Base-by-base conservation (phyloP, 2,329 filamentous ascomycete genomes). In the Pyrenophora graminea region DNA sequence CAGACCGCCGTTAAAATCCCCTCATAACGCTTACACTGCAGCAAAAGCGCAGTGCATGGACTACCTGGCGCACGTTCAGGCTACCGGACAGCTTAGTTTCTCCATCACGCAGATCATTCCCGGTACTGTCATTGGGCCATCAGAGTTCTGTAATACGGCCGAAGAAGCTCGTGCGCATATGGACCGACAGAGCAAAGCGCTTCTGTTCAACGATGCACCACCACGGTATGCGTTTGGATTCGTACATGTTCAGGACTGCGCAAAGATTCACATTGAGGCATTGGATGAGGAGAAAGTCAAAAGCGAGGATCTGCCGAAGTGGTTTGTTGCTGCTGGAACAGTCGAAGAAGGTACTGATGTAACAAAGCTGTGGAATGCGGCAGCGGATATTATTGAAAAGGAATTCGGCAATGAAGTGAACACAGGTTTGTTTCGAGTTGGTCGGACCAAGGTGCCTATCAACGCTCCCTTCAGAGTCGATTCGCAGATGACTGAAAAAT, bases 201-300 rank as follows among this genome's bases (percentile, higher is more conserved):
- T 71, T 3, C 48, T 72, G 1, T 72, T 72, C 52, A 63, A 70
- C 31, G 63, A 63, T 8, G 48, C 58, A 6, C 60, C 62, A 9
- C 66, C 69, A 3, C 58, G 64, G 7, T 71, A 72, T 51, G 60
- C 62, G 5, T 72, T 72, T 44, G 68, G 68, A 3, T 72, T 72
- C n/a, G 67, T 71, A 21, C 60, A 69, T 33, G 60, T 71, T 1
- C 39, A 61, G 5, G 68, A 72, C 37, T 70, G 67, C 45, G 68
- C 69, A 9, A 56, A 47, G 7, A 56, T 72, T 5, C 68, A 71
- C 52, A 54, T 72, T 6, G 65, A 68, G 45, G 64, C 67, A 1
- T 45, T 72, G 9, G 47, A 70, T 17, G 61, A 60, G 18, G 21
- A 21, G 4, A 63, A 58, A 9, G 55, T 62, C 0, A 42, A 42